phyloP scores from a whole-genome alignment of 2,329 filamentous ascomycete genomes.

The Xylariomycetidae sp. region DNA sequence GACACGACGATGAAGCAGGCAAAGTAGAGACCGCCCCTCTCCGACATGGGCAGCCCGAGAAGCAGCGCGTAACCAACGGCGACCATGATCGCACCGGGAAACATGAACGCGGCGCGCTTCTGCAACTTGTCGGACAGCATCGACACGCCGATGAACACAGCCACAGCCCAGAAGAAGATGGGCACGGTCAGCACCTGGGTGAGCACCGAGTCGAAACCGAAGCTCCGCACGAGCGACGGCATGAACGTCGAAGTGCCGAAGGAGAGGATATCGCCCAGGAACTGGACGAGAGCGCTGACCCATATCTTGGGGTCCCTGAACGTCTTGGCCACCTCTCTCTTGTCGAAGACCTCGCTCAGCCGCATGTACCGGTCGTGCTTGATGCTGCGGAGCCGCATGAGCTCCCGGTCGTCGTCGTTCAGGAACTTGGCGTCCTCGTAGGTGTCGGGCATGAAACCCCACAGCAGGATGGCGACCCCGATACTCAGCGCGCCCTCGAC shows the following conservation, averaged over 20 bases:
- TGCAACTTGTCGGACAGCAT: slow-evolving; percentile 9
- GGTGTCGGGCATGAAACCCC: slow-evolving; percentile 7
- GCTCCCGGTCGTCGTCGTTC: slow-evolving; percentile 4
- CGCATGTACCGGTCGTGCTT: slow-evolving; percentile 6
- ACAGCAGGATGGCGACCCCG: slow-evolving; percentile 2
- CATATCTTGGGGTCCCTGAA: slow-evolving; percentile 9
- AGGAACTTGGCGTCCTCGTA: slow-evolving; percentile 7
- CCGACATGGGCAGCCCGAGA: slow-evolving; percentile 5
- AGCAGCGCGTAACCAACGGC: slow-evolving; percentile 7
- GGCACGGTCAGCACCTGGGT: slow-evolving; percentile 8
- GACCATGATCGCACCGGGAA: slow-evolving; percentile 3
- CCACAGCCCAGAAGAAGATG: slow-evolving; percentile 6
- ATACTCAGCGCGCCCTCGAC: slow-evolving; percentile 5
- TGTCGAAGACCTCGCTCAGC: slow-evolving; percentile 6
- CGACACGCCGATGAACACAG: slow-evolving; percentile 6
- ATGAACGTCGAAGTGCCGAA: slow-evolving; percentile 6
- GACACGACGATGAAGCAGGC: slow-evolving; percentile 40
- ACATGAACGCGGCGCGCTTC: slow-evolving; percentile 8
- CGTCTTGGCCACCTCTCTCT: slow-evolving; percentile 5
- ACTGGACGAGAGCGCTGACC: slow-evolving; percentile 4
- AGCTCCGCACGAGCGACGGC: slow-evolving; percentile 6
- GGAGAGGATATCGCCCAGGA: slow-evolving; percentile 4
- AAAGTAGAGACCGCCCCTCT: slow-evolving; percentile 25
- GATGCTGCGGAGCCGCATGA: slow-evolving; percentile 5
- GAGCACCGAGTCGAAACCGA: slow-evolving; percentile 5